phyloP scores from a whole-genome alignment of 2,329 filamentous ascomycete species.

The Hortaea werneckii region DNA sequence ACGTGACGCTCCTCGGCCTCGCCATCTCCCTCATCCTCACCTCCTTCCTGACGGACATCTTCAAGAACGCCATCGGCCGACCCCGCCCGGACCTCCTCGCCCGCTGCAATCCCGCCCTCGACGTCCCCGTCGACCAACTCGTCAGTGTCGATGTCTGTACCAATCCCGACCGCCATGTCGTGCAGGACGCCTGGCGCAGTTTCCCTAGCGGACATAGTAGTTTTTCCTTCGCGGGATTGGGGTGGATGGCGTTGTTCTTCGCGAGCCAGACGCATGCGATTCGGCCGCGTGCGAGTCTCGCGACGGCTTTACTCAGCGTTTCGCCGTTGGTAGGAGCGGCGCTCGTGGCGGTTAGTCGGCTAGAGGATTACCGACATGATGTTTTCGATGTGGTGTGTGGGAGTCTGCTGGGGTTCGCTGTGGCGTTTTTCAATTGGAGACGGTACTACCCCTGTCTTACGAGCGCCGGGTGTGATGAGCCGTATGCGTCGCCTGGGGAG shows the following conservation, averaged over 20 bases:
- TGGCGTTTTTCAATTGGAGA: slow-evolving; percentile 50
- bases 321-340: slow-evolving; percentile 47
- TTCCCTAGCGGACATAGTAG: slow-evolving; percentile 75
- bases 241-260: slow-evolving; percentile 49
- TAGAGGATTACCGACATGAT: slow-evolving; percentile 56
- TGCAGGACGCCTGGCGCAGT: slow-evolving; percentile 76
- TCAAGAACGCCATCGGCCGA: slow-evolving; percentile 80
- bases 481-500: slow-evolving; percentile 33
- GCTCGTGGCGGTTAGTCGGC: slow-evolving; percentile 51
- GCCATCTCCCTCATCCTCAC: slow-evolving; percentile 64
- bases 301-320: slow-evolving; percentile 44
- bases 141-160: slow-evolving; percentile 63
- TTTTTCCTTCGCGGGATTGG: slow-evolving; percentile 69
- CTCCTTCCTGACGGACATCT: slow-evolving; percentile 72
- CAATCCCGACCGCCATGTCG: slow-evolving; percentile 53
- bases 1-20: slow-evolving; percentile 76
- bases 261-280: slow-evolving; percentile 55
- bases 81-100: slow-evolving; percentile 79
- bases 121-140: slow-evolving; percentile 45
- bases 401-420: slow-evolving; percentile 42
- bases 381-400: slow-evolving; percentile 52
- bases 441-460: slow-evolving; percentile 49
- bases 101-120: slow-evolving; percentile 64
- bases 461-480: slow-evolving; percentile 41
- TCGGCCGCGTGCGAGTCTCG: slow-evolving; percentile 47